These are phyloP conservation scores for Lipomyces chichibuensis DNA, from an alignment of 805 yeast genomes.

Conservation along the genomic window DNA sequence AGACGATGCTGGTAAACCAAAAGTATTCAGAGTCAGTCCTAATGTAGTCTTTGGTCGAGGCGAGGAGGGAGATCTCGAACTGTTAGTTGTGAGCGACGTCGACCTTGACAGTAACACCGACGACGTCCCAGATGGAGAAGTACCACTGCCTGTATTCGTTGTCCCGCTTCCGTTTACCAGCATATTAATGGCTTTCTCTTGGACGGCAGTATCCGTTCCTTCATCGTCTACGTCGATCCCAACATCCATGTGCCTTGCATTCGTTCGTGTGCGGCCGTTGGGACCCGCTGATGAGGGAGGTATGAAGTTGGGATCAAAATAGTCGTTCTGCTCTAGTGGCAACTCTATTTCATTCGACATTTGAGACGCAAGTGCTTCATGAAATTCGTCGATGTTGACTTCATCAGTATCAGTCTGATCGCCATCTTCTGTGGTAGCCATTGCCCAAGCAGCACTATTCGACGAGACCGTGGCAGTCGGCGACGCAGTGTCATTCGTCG, in stretches of 20 bases:
- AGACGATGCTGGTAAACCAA: background rate
- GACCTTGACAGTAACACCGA: background rate
- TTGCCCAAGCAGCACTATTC: slow-evolving; percentile 3
- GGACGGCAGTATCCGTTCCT: background rate
- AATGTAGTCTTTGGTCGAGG: background rate
- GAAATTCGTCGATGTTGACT: slow-evolving; percentile 9
- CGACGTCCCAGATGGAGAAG: background rate
- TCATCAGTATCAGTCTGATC: background rate
- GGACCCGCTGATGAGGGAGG: background rate
- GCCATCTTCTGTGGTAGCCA: background rate
- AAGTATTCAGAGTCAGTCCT: background rate
- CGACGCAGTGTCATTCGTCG: background rate
- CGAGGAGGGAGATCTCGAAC: background rate
- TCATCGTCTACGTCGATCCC: background rate
- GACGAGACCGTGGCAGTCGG: background rate
- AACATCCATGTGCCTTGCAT: background rate
- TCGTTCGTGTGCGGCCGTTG: background rate
- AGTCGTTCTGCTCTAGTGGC: background rate
- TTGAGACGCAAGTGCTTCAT: slow-evolving; percentile 7
- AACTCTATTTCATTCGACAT: background rate
- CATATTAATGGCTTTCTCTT: background rate
- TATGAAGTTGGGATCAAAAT: background rate
- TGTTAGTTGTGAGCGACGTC: slow-evolving; percentile 2
- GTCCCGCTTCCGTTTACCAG: background rate
- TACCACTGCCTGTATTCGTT: background rate